Percentiles rank a stretch among this genome's conserved stretches.
phyloP scores from a whole-genome alignment of 148 eudicot genomes.

The Cornus kousa region DNA sequence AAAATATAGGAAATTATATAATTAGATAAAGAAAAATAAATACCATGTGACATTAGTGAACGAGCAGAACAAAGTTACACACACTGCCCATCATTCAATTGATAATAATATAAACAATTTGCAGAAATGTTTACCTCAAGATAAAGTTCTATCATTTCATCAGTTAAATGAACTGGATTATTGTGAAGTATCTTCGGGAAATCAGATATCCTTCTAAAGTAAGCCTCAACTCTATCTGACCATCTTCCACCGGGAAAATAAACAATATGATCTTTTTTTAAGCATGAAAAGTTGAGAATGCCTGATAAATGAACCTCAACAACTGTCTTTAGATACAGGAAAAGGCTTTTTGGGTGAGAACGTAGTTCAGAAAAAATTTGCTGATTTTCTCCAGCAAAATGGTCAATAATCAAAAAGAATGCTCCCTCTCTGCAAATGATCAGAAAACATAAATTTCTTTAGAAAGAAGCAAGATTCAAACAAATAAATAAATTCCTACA shows the following conservation, averaged over 20 bases:
- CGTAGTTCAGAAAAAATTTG: constrained; percentile 55
- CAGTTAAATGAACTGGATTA: constrained; percentile 66
- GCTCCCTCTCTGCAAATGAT: constrained; percentile 63
- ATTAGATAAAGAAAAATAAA: background rate
- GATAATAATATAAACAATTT: background rate
- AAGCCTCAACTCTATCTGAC: constrained; percentile 40
- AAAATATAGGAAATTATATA: background rate
- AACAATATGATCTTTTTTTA: constrained; percentile 32
- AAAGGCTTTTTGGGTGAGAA: constrained; percentile 73
- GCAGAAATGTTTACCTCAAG: constrained; percentile 58
- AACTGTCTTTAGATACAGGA: constrained; percentile 84
- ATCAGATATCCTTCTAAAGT: constrained; percentile 53
- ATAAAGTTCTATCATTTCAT: constrained; percentile 78
- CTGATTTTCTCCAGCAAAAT: constrained; percentile 50
- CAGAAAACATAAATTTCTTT: constrained; percentile 8
- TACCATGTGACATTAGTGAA: background rate
- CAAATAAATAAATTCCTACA: background rate
- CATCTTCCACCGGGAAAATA: constrained; percentile 39
- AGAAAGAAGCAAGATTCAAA: constrained; percentile 5
- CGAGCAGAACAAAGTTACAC: background rate
- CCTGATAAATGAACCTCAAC: constrained; percentile 84
- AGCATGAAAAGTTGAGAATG: constrained; percentile 48
- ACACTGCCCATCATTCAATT: background rate
- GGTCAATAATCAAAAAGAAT: constrained; percentile 57
- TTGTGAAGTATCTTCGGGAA: constrained; percentile 56